Percentiles rank a stretch among this genome's conserved stretches.
Evolutionary conservation across 2,329 filamentous ascomycete species (phyloP).

Genomic region (Magnaporthales sp.): DNA sequence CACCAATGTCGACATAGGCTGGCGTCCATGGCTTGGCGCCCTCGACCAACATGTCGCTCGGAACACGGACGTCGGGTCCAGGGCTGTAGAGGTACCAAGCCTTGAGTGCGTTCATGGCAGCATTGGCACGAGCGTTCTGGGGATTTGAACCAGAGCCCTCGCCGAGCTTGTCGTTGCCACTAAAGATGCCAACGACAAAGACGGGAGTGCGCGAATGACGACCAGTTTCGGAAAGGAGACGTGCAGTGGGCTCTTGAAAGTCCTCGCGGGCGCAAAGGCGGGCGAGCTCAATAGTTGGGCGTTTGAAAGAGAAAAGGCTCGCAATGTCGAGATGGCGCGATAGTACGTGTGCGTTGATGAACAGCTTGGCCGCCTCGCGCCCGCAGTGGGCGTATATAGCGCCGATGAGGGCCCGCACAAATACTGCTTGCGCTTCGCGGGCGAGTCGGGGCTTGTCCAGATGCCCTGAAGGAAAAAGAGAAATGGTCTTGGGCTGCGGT

Average conservation of each 20-base stretch:
- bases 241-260: slow-evolving; percentile 79
- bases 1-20: slow-evolving; percentile 60
- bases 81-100: slow-evolving; percentile 96
- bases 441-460: slow-evolving; percentile 17
- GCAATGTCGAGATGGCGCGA: slow-evolving; percentile 69
- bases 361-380: slow-evolving; percentile 66
- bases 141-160: slow-evolving; percentile 78
- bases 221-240: slow-evolving; percentile 86
- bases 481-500: not conserved
- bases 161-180: slow-evolving; percentile 81
- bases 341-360: slow-evolving; percentile 78
- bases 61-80: slow-evolving; percentile 50
- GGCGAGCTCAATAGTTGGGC: slow-evolving; percentile 75
- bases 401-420: slow-evolving; percentile 77
- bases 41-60: slow-evolving; percentile 59
- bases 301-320: slow-evolving; percentile 72
- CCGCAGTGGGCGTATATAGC: slow-evolving; percentile 82
- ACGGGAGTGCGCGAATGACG: slow-evolving; percentile 77
- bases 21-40: slow-evolving; percentile 57
- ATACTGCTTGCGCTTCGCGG: slow-evolving; percentile 44
- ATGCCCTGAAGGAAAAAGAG: not conserved
- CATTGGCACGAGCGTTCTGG: slow-evolving; percentile 67
- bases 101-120: slow-evolving; percentile 79
- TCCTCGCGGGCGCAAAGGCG: slow-evolving; percentile 80
- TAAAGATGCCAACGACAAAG: slow-evolving; percentile 90